These are phyloP conservation scores for Syzygium aqueum DNA, from an alignment of 345 rosid species.

Conservation along the genomic window DNA sequence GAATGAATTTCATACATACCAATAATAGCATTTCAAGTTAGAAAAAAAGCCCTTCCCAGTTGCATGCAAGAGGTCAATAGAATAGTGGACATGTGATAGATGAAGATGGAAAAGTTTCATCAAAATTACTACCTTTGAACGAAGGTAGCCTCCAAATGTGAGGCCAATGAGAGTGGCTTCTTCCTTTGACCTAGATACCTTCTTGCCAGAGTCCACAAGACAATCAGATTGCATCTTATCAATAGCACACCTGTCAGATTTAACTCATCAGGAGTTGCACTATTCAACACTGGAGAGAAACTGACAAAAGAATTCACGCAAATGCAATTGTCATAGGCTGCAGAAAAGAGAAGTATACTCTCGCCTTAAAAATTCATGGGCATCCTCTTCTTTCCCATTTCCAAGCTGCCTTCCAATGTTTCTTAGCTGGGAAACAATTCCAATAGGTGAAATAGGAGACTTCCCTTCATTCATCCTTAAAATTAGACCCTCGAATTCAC, in stretches of 20 bases:
- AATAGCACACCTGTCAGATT: slow-evolving; percentile 30
- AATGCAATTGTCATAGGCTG: background rate
- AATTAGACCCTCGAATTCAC: slow-evolving; percentile 75
- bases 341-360: background rate
- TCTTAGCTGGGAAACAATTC: slow-evolving; percentile 67
- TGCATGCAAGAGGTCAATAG: background rate
- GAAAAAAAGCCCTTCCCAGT: background rate
- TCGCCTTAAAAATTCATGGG: slow-evolving; percentile 97
- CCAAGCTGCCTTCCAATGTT: slow-evolving; percentile 72
- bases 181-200: slow-evolving; percentile 12
- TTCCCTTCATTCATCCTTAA: slow-evolving; percentile 63
- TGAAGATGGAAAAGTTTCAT: background rate
- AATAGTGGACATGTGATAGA: background rate
- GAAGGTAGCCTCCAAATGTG: slow-evolving; percentile 45
- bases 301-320: background rate
- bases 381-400: slow-evolving; percentile 92
- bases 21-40: background rate
- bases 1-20: background rate
- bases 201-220: slow-evolving; percentile 29
- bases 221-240: slow-evolving; percentile 48
- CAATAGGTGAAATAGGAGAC: slow-evolving; percentile 64
- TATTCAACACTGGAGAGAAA: background rate
- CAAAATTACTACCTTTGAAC: slow-evolving; percentile 22
- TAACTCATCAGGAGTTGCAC: background rate
- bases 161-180: slow-evolving; percentile 40